These are phyloP conservation scores for Peziza echinospora DNA, from an alignment of 495 filamentous ascomycete genomes.

Conservation along the genomic window DNA sequence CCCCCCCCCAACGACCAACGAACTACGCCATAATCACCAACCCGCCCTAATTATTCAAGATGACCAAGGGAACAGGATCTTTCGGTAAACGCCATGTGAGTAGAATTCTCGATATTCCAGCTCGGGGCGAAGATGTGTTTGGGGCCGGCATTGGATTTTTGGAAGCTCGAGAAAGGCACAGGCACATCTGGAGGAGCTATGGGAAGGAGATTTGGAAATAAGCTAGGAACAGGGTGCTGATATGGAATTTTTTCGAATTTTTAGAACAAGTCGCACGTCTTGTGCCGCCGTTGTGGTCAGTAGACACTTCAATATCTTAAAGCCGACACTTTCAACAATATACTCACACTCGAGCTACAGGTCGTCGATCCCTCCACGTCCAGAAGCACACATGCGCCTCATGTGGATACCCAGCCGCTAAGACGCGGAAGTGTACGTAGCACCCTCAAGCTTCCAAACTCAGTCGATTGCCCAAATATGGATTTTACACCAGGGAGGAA, in stretches of 20 bases:
- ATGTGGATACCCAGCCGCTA: constrained; percentile 93
- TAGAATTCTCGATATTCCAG: too few relatives aligned
- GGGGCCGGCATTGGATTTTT: not conserved
- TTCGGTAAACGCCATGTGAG: not conserved
- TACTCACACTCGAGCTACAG: constrained; percentile 26
- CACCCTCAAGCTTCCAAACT: too few relatives aligned
- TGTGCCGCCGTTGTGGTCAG: constrained; percentile 98
- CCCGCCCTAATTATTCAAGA: not conserved
- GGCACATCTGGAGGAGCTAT: not conserved
- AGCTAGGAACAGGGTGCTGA: constrained; percentile 93
- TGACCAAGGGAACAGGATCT: not conserved
- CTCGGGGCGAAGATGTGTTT: not conserved
- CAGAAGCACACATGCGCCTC: constrained; percentile 96
- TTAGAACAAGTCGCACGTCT: constrained; percentile 98
- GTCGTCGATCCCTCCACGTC: constrained; percentile 91
- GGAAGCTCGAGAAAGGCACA: not conserved
- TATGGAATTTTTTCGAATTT: too few relatives aligned
- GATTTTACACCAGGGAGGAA: too few relatives aligned
- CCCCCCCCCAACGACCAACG: not conserved
- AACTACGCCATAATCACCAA: not conserved
- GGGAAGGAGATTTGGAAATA: constrained; percentile 44
- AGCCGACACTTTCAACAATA: constrained; percentile 1
- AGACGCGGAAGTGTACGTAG: constrained; percentile 92
- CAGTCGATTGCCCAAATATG: too few relatives aligned
- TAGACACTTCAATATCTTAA: constrained; percentile 19